phyloP scores from a whole-genome alignment of 495 filamentous ascomycete species.

The Glonium stellatum region DNA sequence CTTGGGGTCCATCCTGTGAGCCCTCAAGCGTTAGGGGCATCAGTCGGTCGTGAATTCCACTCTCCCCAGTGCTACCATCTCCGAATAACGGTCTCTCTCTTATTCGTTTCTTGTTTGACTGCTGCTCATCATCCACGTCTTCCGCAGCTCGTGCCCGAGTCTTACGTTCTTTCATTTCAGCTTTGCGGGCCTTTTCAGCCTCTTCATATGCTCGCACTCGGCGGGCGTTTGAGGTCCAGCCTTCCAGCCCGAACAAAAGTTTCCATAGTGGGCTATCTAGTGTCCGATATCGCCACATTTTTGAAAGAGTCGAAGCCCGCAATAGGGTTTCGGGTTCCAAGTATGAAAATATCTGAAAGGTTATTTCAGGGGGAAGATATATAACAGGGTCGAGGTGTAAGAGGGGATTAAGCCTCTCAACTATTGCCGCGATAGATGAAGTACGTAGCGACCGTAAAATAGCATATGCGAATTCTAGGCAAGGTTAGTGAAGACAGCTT shows the following conservation, averaged over 20 bases:
- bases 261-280: constrained; percentile 82
- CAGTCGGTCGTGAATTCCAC: constrained; percentile 13
- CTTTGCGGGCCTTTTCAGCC: constrained; percentile 42
- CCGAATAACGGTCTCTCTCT: constrained; percentile 41
- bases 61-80: constrained; percentile 23
- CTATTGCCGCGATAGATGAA: constrained; percentile 66
- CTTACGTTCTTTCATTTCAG: constrained; percentile 41
- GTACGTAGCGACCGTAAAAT: constrained; percentile 69
- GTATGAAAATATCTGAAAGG: constrained; percentile 78
- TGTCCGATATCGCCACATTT: constrained; percentile 74
- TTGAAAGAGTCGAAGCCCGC: constrained; percentile 67
- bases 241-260: constrained; percentile 69
- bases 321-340: constrained; percentile 71
- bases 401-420: constrained; percentile 65
- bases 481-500: neutral
- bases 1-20: constrained; percentile 12
- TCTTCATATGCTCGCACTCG: constrained; percentile 65
- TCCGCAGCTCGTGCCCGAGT: constrained; percentile 35
- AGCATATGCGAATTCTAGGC: constrained; percentile 50
- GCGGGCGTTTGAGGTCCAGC: constrained; percentile 65
- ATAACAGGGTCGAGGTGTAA: constrained; percentile 87
- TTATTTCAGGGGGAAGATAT: constrained; percentile 81
- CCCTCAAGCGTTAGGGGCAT: constrained; percentile 22
- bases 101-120: constrained; percentile 48
- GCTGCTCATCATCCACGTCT: constrained; percentile 44